A percentile compares a stretch with the other conserved stretches of the same genome.
Conservation (phyloP, 73 alveolate genomes). For the Paramecium biaurelia region DNA sequence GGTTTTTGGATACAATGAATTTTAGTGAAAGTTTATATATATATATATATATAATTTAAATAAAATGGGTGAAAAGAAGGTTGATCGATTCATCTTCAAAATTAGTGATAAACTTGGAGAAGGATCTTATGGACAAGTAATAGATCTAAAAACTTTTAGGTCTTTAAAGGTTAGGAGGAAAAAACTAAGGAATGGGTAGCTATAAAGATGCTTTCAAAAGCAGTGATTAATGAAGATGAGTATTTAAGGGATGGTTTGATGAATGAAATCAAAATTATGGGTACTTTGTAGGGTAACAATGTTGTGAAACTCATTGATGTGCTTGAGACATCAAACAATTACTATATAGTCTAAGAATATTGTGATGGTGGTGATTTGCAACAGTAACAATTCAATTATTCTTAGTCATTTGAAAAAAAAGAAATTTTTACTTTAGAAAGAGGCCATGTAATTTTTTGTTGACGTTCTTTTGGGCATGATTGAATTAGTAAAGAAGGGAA, state of each 20-base stretch:
- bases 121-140: constrained; percentile 46
- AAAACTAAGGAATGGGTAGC: constrained; percentile 52
- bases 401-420: constrained; percentile 21
- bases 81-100: constrained; percentile 41
- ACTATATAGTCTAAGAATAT: constrained; percentile 63
- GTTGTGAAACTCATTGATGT: constrained; percentile 64
- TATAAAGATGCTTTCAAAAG: constrained; percentile 59
- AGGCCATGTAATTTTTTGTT: constrained; percentile 12
- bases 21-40: neutral
- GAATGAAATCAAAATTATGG: constrained; percentile 68
- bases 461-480: constrained; percentile 56
- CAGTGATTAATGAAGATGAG: constrained; percentile 31
- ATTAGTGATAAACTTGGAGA: constrained; percentile 12
- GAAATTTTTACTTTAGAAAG: constrained; percentile 22
- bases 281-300: constrained; percentile 56
- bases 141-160: neutral
- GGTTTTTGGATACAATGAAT: neutral
- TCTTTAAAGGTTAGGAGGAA: constrained; percentile 55
- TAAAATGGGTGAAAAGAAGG: constrained; percentile 34
- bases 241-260: constrained; percentile 32
- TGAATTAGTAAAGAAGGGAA: constrained; percentile 62
- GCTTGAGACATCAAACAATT: constrained; percentile 66
- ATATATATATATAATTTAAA: neutral
- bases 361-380: constrained; percentile 73
- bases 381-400: neutral